These are phyloP conservation scores for Coniella lustricola DNA, from an alignment of 2,329 filamentous ascomycete species.

Conservation along the genomic window DNA sequence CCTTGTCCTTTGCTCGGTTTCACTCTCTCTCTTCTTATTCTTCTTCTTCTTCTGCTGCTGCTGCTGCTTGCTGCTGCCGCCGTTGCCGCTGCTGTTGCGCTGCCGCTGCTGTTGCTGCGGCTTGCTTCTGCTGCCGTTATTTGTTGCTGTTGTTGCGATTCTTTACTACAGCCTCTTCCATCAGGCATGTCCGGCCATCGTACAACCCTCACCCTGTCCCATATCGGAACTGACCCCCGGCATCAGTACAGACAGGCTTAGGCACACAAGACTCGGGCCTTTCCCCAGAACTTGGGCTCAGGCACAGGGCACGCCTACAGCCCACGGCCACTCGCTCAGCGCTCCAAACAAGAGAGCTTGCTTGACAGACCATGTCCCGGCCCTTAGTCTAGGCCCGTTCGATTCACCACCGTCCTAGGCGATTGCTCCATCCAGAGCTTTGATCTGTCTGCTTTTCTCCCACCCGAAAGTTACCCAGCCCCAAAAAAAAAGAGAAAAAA, in stretches of 20 bases:
- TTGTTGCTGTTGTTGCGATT: not conserved
- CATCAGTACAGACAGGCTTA: not conserved
- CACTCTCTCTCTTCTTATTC: too few species aligned
- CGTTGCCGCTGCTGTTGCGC: not conserved
- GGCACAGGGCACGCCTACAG: too few species aligned
- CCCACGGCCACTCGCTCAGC: too few species aligned
- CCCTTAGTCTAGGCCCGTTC: constrained; percentile 1
- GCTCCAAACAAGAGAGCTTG: not conserved
- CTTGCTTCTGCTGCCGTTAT: not conserved
- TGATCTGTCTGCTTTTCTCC: too few species aligned
- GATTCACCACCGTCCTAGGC: not conserved
- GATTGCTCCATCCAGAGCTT: too few species aligned
- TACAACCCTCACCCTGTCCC: not conserved
- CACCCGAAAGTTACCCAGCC: too few species aligned
- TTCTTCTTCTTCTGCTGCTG: too few species aligned
- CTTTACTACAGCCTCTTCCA: not conserved
- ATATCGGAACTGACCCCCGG: not conserved
- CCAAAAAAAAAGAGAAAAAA: too few species aligned
- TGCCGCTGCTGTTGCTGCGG: not conserved
- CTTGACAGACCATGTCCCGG: not conserved
- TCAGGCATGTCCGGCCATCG: not conserved
- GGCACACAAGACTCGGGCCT: not conserved
- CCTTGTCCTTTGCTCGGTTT: too few species aligned
- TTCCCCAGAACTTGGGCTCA: too few species aligned
- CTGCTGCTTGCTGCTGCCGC: too few species aligned